Evolutionary conservation across 2,329 filamentous ascomycete species (phyloP).

Genomic region (Aspergillus ibericus): DNA sequence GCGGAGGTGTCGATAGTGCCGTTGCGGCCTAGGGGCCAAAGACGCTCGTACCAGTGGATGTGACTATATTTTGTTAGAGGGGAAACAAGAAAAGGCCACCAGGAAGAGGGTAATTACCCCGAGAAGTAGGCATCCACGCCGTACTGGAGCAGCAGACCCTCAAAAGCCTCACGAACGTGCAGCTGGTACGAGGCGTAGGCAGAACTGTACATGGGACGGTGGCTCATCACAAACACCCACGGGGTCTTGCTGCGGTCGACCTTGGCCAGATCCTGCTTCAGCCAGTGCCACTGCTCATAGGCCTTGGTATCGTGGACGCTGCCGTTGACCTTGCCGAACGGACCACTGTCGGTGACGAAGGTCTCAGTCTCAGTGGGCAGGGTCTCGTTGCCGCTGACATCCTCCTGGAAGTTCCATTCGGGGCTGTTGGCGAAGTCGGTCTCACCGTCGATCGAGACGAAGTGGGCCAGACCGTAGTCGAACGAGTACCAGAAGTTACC

Average conservation of each 20-base stretch:
- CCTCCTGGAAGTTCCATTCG: slow-evolving; percentile 46
- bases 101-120: slow-evolving; percentile 24
- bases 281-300: slow-evolving; percentile 52
- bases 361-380: slow-evolving; percentile 45
- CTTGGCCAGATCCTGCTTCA: slow-evolving; percentile 45
- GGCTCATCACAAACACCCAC: slow-evolving; percentile 53
- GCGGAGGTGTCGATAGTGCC: slow-evolving; percentile 45
- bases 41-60: slow-evolving; percentile 51
- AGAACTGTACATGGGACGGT: slow-evolving; percentile 53
- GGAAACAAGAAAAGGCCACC: neutral
- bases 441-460: slow-evolving; percentile 50
- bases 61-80: slow-evolving; percentile 30
- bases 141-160: slow-evolving; percentile 46
- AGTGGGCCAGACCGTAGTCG: slow-evolving; percentile 56
- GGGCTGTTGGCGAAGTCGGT: slow-evolving; percentile 54
- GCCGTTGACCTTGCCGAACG: slow-evolving; percentile 48
- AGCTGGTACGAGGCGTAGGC: slow-evolving; percentile 47
- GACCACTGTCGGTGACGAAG: slow-evolving; percentile 50
- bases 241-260: slow-evolving; percentile 51
- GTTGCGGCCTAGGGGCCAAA: slow-evolving; percentile 40
- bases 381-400: slow-evolving; percentile 45
- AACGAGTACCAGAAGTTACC: slow-evolving; percentile 58
- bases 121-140: slow-evolving; percentile 51
- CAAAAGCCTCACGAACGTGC: slow-evolving; percentile 48
- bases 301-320: slow-evolving; percentile 43